Conservation (phyloP, 2,329 filamentous ascomycete genomes). For the Xylariaceae sp. region DNA sequence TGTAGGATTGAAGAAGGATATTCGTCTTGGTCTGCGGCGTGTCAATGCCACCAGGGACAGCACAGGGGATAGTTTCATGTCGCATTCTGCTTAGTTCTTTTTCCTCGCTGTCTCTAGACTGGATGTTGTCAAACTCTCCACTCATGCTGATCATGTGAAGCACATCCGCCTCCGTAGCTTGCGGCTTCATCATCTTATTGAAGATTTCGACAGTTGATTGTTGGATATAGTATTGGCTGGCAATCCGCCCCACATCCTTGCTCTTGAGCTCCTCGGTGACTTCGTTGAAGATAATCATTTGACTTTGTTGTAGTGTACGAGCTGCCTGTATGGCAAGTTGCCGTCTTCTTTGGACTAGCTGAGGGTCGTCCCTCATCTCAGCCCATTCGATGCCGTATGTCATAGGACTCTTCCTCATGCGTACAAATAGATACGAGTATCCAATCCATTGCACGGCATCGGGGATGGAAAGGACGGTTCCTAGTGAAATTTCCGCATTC, state of each 20-base stretch:
- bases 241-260: constrained; percentile 94
- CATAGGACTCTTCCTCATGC: constrained; percentile 88
- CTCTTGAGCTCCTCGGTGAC: constrained; percentile 85
- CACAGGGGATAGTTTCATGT: constrained; percentile 68
- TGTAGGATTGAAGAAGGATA: constrained; percentile 89
- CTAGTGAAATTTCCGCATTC: constrained; percentile 89
- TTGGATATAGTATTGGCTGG: constrained; percentile 93
- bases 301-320: constrained; percentile 79
- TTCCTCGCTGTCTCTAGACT: constrained; percentile 83
- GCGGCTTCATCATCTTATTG: constrained; percentile 87
- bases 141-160: constrained; percentile 97
- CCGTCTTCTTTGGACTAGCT: constrained; percentile 77
- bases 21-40: constrained; percentile 89
- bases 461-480: constrained; percentile 88
- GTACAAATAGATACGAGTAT: constrained; percentile 95
- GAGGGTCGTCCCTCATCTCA: constrained; percentile 83
- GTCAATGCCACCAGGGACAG: constrained; percentile 69
- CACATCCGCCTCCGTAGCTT: constrained; percentile 84
- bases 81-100: constrained; percentile 77
- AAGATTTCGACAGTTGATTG: constrained; percentile 94
- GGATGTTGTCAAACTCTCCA: constrained; percentile 96
- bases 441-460: constrained; percentile 97
- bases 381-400: constrained; percentile 94
- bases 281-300: constrained; percentile 99
- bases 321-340: constrained; percentile 88